Evolutionary conservation across 768 basidiomycete species (phyloP), one percentile per base, ranked within the genome.

Genomic region (Favolaschia claudopus): DNA sequence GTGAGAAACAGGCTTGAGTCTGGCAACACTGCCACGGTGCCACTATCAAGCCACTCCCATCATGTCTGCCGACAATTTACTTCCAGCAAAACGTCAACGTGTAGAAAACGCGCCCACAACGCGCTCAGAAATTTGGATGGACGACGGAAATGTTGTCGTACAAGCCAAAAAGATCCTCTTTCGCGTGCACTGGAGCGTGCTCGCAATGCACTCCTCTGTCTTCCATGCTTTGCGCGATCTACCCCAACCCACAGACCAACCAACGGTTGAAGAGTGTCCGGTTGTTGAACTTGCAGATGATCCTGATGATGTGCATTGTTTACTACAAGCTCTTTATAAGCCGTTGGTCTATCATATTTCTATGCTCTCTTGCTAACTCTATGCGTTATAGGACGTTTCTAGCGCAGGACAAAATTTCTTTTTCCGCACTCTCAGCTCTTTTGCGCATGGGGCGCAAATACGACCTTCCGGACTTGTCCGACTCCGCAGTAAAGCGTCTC

Each of bases 151-250:
- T 31, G 55, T 69, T 19, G 58, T 69, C 3, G 31, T 66, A 34
- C 56, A 66, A 32, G 66, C 64, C n/a, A 19, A 39, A 17, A 15
- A 50, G 1, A 64, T 57, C 4, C 62, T 65, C 20, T 70, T 64
- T 57, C 64, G 68, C 20, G 64, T 67, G 17, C 68, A 69, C 29
- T 64, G 62, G 32, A 58, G 60, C 24, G 52, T 70, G 8, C 58
- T 70, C 14, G 33, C 53, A 1, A 49, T 50, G 3, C 60, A 67
- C 43, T 69, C 68, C 25, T 48, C 45, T 7, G 55, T 69, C 22
- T 69, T 70, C 40, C 52, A 46, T 7, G 52, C 20, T 14, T 42
- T 63, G 50, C 38, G 34, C 20, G 62, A 46, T 9, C 47, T 63
- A 5, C 62, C 62, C 3, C 57, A 63, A 40, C 56, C 62, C 14